Percentiles rank a stretch among this genome's conserved stretches.
phyloP scores from a whole-genome alignment of 2,329 filamentous ascomycete species.

The Seiridium unicorne region DNA sequence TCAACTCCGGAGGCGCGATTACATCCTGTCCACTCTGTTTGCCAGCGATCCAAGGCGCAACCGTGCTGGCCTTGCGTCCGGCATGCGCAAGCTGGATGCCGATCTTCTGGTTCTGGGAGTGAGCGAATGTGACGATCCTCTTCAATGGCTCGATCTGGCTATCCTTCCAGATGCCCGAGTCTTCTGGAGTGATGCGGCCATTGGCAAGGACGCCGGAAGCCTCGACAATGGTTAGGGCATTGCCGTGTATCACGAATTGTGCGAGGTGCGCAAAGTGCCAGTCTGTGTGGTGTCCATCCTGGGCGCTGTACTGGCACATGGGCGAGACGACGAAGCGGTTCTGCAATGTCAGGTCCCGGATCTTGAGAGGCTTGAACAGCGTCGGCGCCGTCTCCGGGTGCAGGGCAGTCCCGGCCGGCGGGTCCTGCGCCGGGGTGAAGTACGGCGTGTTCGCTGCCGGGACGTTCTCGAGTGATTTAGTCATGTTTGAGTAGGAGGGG shows the following conservation, averaged over 20 bases:
- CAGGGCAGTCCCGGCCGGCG: conserved; percentile 48
- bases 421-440: conserved; percentile 54
- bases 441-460: conserved; percentile 45
- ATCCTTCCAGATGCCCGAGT: conserved; percentile 81
- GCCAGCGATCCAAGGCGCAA: conserved; percentile 31
- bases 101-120: conserved; percentile 59
- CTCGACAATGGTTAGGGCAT: conserved; percentile 73
- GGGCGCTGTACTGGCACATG: conserved; percentile 60
- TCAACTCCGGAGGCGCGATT: conserved; percentile 11
- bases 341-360: conserved; percentile 62
- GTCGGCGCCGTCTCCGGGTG: conserved; percentile 42
- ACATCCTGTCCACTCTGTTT: conserved; percentile 24
- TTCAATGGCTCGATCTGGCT: conserved; percentile 72
- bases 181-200: conserved; percentile 80
- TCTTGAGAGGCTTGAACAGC: conserved; percentile 54
- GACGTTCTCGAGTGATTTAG: conserved; percentile 20
- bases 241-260: conserved; percentile 73
- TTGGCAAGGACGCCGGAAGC: conserved; percentile 73
- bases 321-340: conserved; percentile 60
- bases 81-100: conserved; percentile 71
- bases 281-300: conserved; percentile 68
- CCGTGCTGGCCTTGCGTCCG: conserved; percentile 41
- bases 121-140: conserved; percentile 59
- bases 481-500: background rate
- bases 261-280: conserved; percentile 84